Percentiles rank a stretch among this genome's conserved stretches.
phyloP scores from a whole-genome alignment of 306 rosid species.

The Vigna angularis region DNA sequence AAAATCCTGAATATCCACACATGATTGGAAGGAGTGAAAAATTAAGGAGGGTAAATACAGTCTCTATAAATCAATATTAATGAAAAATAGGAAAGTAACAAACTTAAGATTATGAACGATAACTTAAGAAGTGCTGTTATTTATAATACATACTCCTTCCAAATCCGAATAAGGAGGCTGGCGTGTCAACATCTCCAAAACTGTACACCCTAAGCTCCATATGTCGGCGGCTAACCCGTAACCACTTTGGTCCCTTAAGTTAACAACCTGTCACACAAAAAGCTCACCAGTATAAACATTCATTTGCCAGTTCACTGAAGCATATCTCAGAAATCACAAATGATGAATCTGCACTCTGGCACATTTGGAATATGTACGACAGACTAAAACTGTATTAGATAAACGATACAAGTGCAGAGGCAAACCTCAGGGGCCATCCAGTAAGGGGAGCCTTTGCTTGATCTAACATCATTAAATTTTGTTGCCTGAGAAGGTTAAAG shows the following conservation, averaged over 20 bases:
- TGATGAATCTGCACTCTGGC: not conserved
- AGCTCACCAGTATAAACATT: not conserved
- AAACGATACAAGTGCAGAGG: conserved; percentile 36
- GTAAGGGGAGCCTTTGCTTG: conserved; percentile 70
- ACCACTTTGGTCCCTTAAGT: conserved; percentile 52
- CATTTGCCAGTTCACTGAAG: conserved; percentile 4
- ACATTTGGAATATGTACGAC: not conserved
- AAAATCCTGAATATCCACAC: conserved; percentile 13
- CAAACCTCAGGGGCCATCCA: conserved; percentile 81
- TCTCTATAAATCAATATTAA: conserved; percentile 18
- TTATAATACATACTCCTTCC: conserved; percentile 63
- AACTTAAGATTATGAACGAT: conserved; percentile 5
- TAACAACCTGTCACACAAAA: conserved; percentile 57
- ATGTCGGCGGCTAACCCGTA: conserved; percentile 72
- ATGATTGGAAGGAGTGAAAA: not conserved
- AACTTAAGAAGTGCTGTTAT: conserved; percentile 27
- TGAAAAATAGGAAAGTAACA: conserved; percentile 22
- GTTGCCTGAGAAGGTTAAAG: conserved; percentile 58
- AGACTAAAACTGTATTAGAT: conserved; percentile 28
- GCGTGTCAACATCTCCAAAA: conserved; percentile 62
- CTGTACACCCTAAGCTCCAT: conserved; percentile 74
- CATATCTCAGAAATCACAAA: conserved; percentile 24
- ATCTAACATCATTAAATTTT: conserved; percentile 62
- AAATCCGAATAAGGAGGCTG: conserved; percentile 61
- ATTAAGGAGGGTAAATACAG: not conserved